A percentile compares a stretch with the other conserved stretches of the same genome.
Evolutionary conservation across 345 rosid species (phyloP).

Genomic region (Litchi chinensis): DNA sequence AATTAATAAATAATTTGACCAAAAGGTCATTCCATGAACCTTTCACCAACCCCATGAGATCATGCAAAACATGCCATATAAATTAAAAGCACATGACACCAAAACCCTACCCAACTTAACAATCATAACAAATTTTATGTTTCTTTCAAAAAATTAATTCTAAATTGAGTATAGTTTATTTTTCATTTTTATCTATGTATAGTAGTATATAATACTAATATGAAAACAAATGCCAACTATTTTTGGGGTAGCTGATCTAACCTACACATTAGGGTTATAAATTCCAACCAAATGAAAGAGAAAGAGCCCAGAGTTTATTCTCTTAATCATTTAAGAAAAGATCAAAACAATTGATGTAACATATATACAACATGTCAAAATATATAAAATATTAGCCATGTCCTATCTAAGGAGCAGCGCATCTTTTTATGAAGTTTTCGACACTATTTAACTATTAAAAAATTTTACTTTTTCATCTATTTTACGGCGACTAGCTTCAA

Average conservation of each 20-base stretch:
- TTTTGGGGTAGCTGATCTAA: background rate
- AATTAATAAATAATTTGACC: too few relatives aligned
- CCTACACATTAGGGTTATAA: background rate
- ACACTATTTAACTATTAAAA: too few relatives aligned
- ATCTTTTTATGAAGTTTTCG: too few relatives aligned
- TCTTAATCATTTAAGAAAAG: background rate
- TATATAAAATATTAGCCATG: background rate
- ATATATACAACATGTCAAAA: background rate
- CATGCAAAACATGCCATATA: background rate
- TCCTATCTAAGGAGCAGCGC: background rate
- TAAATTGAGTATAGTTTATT: background rate
- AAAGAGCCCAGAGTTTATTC: background rate
- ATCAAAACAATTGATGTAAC: background rate
- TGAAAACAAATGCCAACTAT: too few relatives aligned
- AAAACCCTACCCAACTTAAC: background rate
- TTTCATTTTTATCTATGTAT: background rate
- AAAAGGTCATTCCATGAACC: background rate
- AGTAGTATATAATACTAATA: background rate
- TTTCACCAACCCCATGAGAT: background rate
- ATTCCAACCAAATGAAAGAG: background rate
- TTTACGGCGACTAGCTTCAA: too few relatives aligned
- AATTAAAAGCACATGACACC: background rate
- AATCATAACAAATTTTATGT: background rate
- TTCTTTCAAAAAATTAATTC: too few relatives aligned
- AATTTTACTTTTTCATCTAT: too few relatives aligned